Evolutionary conservation across 805 yeast genomes (phyloP).

Genomic region (Clavispora fructus): DNA sequence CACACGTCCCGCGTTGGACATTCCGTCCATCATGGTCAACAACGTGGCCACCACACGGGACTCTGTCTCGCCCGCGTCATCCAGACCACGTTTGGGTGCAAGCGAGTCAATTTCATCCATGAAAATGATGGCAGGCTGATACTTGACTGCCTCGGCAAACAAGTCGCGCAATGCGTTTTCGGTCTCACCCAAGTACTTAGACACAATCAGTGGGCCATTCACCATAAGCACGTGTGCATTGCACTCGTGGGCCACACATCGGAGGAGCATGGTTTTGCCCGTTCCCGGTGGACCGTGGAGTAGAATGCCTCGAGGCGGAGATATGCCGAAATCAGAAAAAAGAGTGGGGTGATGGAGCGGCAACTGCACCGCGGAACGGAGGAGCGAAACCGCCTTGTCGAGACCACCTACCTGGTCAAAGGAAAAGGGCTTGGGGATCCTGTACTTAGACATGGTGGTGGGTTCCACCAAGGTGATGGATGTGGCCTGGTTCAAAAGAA

Average conservation of each 20-base stretch:
- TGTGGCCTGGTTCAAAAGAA: slow-evolving; percentile 31
- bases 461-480: slow-evolving; percentile 10
- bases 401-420: slow-evolving; percentile 78
- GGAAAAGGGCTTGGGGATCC: slow-evolving; percentile 36
- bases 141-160: slow-evolving; percentile 78
- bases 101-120: slow-evolving; percentile 93
- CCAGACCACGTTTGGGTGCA: slow-evolving; percentile 78
- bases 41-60: slow-evolving; percentile 86
- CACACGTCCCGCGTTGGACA: slow-evolving; percentile 59
- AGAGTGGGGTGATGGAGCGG: slow-evolving; percentile 76
- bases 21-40: slow-evolving; percentile 74
- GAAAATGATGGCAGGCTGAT: slow-evolving; percentile 82
- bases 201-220: slow-evolving; percentile 87
- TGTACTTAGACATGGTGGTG: slow-evolving; percentile 22
- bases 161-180: slow-evolving; percentile 78
- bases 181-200: slow-evolving; percentile 92
- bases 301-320: slow-evolving; percentile 91
- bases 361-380: slow-evolving; percentile 66
- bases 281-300: slow-evolving; percentile 97
- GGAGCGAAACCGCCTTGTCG: slow-evolving; percentile 49
- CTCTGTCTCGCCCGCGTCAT: slow-evolving; percentile 88
- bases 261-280: slow-evolving; percentile 85
- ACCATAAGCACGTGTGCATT: slow-evolving; percentile 82
- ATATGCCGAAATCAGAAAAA: slow-evolving; percentile 78
- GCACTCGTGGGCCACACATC: slow-evolving; percentile 73